phyloP scores from a whole-genome alignment of 2,329 filamentous ascomycete genomes.

The Emergomyces pasteurianus region DNA sequence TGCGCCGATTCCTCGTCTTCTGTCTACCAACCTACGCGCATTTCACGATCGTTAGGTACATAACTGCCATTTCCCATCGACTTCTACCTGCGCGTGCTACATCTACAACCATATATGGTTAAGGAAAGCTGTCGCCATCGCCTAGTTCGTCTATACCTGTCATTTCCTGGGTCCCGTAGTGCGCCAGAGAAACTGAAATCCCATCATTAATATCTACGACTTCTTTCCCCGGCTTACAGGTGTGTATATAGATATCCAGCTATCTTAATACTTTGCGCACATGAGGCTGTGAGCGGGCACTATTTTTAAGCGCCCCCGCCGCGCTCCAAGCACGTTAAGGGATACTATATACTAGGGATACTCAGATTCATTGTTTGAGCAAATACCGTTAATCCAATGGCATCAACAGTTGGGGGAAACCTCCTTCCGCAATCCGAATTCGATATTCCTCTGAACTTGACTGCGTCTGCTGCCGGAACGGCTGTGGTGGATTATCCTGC shows the following conservation, averaged over 20 bases:
- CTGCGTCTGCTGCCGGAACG: constrained; percentile 6
- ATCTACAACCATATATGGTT: background rate
- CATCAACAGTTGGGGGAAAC: constrained; percentile 12
- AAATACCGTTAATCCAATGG: constrained; percentile 11
- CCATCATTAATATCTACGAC: background rate
- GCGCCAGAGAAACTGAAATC: background rate
- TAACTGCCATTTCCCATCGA: background rate
- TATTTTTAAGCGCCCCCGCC: constrained; percentile 4
- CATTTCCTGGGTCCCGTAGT: background rate
- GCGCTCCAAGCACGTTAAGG: constrained; percentile 7
- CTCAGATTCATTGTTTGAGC: background rate
- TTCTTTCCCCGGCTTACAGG: background rate
- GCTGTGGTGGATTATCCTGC: constrained; percentile 6
- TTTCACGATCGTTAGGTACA: background rate
- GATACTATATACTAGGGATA: background rate
- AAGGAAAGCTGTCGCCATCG: no score
- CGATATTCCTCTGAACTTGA: constrained; percentile 12
- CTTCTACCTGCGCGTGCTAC: background rate
- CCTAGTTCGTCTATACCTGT: background rate
- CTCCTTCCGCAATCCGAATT: constrained; percentile 14
- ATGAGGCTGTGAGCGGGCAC: constrained; percentile 7
- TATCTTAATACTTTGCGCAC: background rate
- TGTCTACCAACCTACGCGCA: background rate
- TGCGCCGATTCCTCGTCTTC: background rate
- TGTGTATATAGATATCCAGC: background rate